phyloP scores from a whole-genome alignment of 805 yeast species.

The Metschnikowia chrysomelidarum region DNA sequence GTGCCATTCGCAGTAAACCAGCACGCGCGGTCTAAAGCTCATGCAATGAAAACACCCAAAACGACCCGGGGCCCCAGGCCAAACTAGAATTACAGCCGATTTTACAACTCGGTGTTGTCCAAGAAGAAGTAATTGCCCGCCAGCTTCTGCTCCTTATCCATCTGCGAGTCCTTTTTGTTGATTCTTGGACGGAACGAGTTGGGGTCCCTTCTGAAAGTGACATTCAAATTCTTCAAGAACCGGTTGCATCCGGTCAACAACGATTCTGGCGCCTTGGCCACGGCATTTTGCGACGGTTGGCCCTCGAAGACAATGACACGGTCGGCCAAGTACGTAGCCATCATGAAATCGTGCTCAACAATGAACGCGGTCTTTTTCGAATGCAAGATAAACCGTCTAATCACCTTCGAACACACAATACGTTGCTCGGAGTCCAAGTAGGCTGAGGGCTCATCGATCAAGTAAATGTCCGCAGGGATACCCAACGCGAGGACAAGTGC shows the following conservation, averaged over 20 bases:
- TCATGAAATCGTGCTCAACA: constrained; percentile 99
- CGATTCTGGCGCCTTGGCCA: constrained; percentile 88
- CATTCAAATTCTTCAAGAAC: constrained; percentile 94
- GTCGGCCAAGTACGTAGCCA: constrained; percentile 99
- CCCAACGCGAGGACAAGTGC: constrained; percentile 96
- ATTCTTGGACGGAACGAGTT: constrained; percentile 98
- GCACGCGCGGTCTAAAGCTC: constrained; percentile 16
- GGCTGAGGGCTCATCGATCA: constrained; percentile 98
- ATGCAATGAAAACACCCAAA: constrained; percentile 18
- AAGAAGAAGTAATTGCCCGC: constrained; percentile 95
- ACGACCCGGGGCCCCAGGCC: constrained; percentile 8
- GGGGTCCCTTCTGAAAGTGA: constrained; percentile 99
- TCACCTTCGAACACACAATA: constrained; percentile 97
- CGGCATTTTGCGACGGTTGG: constrained; percentile 78
- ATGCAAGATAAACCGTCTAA: constrained; percentile 93
- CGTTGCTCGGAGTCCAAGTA: constrained; percentile 99
- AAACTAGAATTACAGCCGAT: constrained; percentile 8
- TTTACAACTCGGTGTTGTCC: constrained; percentile 54
- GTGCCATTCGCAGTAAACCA: constrained; percentile 18
- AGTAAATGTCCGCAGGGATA: constrained; percentile 90
- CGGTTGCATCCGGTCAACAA: constrained; percentile 95
- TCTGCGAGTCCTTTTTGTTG: constrained; percentile 95
- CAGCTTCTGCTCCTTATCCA: constrained; percentile 96
- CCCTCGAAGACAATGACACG: constrained; percentile 99
- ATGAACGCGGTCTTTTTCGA: constrained; percentile 98